Percentiles rank a stretch among this genome's conserved stretches.
phyloP scores from a whole-genome alignment of 177 flowering plant genomes.

The Vitis hybrid region DNA sequence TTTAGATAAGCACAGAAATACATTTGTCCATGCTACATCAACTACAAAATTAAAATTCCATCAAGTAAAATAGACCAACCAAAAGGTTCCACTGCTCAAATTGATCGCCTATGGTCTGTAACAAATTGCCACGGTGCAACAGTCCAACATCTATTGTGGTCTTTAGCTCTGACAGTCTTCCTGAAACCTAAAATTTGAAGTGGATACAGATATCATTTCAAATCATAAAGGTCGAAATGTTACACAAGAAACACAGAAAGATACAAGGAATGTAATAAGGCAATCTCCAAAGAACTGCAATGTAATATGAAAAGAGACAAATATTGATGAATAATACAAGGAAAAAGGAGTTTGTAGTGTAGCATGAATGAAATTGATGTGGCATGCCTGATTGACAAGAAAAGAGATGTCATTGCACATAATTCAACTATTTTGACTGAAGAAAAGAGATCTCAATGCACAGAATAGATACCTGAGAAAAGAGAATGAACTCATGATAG shows the following conservation, averaged over 20 bases:
- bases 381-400: no score
- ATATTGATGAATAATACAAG: neutral
- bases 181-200: conserved; percentile 30
- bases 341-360: no score
- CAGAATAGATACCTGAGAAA: no score
- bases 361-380: no score
- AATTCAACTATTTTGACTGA: no score
- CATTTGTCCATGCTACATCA: neutral
- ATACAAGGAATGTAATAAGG: neutral
- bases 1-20: neutral
- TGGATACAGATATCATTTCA: neutral
- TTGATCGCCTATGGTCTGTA: conserved; percentile 38
- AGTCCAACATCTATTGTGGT: conserved; percentile 45
- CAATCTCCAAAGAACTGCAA: neutral
- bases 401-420: no score
- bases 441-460: no score
- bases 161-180: conserved; percentile 40
- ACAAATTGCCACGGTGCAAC: conserved; percentile 31
- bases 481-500: no score
- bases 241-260: neutral
- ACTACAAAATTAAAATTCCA: conserved; percentile 1
- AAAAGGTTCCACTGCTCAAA: conserved; percentile 42
- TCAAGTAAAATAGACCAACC: conserved; percentile 23
- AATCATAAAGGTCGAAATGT: neutral
- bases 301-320: neutral